These are phyloP conservation scores for Monilinia aucupariae DNA, from an alignment of 2,329 filamentous ascomycete species.

Conservation along the genomic window DNA sequence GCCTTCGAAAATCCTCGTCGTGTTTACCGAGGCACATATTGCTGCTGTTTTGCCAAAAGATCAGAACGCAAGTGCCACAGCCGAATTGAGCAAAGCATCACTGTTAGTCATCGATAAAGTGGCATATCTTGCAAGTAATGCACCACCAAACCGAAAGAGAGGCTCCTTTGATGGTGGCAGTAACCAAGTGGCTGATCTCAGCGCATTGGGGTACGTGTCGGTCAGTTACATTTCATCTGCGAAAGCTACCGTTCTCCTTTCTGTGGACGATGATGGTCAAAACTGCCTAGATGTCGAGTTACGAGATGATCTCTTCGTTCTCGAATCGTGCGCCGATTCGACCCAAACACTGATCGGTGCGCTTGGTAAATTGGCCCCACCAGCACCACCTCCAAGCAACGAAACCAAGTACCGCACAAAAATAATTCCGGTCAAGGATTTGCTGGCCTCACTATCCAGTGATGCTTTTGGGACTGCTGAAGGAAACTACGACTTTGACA, in stretches of 20 bases:
- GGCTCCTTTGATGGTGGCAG: conserved; percentile 35
- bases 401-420: conserved; percentile 83
- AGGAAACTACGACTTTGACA: conserved; percentile 58
- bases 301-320: conserved; percentile 76
- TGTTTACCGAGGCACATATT: conserved; percentile 72
- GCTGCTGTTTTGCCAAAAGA: conserved; percentile 61
- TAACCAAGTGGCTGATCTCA: conserved; percentile 50
- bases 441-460: conserved; percentile 84
- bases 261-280: conserved; percentile 49
- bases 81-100: conserved; percentile 74
- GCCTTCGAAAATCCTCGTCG: conserved; percentile 69
- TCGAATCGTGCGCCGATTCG: conserved; percentile 95
- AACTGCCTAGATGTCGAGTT: conserved; percentile 74
- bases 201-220: conserved; percentile 71
- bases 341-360: conserved; percentile 84
- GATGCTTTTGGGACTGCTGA: conserved; percentile 67
- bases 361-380: conserved; percentile 74
- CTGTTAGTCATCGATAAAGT: conserved; percentile 78
- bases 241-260: conserved; percentile 58
- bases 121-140: conserved; percentile 38
- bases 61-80: conserved; percentile 55
- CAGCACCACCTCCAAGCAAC: conserved; percentile 68
- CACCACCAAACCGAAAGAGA: conserved; percentile 20
- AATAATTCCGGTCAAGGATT: conserved; percentile 77
- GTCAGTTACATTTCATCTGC: conserved; percentile 85